Conservation (phyloP, 2,329 filamentous ascomycete genomes). For the Trichoderma lentiforme region DNA sequence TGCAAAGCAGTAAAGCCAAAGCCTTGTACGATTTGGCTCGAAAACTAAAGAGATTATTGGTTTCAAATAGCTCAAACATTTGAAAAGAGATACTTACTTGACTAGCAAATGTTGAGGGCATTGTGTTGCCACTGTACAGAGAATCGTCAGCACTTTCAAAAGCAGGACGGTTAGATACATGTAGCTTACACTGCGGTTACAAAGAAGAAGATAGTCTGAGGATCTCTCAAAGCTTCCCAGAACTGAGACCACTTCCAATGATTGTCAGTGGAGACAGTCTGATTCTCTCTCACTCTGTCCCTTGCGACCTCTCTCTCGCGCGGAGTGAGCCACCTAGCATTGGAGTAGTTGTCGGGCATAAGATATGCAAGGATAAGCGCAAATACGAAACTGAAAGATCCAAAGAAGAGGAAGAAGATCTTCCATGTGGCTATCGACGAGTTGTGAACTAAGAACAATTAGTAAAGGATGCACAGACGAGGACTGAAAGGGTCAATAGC, state of each 20-base stretch:
- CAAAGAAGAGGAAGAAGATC: not conserved
- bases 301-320: not conserved
- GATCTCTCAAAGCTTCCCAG: not conserved
- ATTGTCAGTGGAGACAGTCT: not conserved
- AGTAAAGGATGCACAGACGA: not conserved
- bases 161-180: not conserved
- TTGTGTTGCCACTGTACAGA: not conserved
- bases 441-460: not conserved
- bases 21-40: not conserved
- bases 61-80: not conserved
- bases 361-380: not conserved
- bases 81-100: not conserved
- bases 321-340: not conserved
- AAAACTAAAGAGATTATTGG: not conserved
- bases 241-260: not conserved
- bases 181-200: not conserved
- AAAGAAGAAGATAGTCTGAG: not conserved
- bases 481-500: not conserved
- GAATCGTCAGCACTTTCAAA: not conserved
- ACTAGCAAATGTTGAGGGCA: not conserved
- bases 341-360: not conserved
- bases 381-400: not conserved
- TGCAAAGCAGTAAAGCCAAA: not conserved
- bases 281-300: not conserved
- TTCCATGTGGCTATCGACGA: not conserved